Percentiles rank a stretch among this genome's conserved stretches.
Conservation (phyloP, 371 early-diverging fungal genomes). For the Phascolomyces articulosus region DNA sequence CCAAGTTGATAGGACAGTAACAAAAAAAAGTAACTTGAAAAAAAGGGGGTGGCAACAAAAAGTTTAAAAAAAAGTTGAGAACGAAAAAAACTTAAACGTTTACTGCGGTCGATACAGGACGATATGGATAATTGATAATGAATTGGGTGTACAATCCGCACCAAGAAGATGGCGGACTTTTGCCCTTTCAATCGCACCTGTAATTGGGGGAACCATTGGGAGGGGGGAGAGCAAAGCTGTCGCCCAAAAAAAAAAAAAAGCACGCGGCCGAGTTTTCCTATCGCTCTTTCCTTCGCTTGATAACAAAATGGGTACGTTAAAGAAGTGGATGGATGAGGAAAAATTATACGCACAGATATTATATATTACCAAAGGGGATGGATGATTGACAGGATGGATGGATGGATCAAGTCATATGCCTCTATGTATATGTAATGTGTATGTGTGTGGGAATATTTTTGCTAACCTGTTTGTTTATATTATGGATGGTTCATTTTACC, state of each 20-base stretch:
- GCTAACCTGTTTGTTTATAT: no score
- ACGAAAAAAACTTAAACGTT: no score
- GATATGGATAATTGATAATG: no score
- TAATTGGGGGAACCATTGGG: neutral
- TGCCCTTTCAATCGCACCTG: no score
- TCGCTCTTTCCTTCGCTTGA: conserved; percentile 14
- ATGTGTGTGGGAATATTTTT: conserved; percentile 4
- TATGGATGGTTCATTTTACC: neutral
- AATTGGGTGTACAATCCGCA: no score
- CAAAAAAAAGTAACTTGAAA: no score
- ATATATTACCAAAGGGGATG: neutral
- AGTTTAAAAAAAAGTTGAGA: no score
- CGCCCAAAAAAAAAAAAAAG: neutral
- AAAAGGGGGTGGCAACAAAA: no score
- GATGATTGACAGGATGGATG: neutral
- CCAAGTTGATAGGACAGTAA: no score
- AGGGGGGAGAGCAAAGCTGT: neutral
- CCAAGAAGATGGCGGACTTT: neutral
- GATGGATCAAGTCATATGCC: neutral
- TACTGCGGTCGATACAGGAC: no score
- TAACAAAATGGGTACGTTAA: conserved; percentile 27
- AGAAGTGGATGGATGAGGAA: conserved; percentile 21
- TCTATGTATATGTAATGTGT: no score
- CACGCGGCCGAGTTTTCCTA: neutral
- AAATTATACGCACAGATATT: neutral